Evolutionary conservation across 306 rosid species (phyloP).

Genomic region (Canavalia gladiata): DNA sequence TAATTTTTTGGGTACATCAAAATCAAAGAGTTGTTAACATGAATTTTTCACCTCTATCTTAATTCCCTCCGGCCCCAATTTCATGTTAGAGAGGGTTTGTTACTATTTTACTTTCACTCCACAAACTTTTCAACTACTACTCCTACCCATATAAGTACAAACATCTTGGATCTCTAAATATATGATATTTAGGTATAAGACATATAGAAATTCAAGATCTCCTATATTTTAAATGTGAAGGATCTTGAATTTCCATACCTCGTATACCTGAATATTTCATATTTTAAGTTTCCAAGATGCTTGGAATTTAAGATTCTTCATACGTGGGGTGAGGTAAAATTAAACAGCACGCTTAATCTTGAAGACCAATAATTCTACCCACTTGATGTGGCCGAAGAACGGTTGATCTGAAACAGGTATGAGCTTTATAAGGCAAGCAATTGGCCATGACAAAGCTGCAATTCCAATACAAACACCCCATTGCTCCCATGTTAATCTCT

Average conservation of each 20-base stretch:
- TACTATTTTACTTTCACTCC: background rate
- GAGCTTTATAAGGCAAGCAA: constrained; percentile 73
- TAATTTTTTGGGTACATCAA: constrained; percentile 13
- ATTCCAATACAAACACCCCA: constrained; percentile 68
- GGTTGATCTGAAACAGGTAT: constrained; percentile 71
- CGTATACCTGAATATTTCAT: constrained; percentile 28
- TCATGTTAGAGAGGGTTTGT: background rate
- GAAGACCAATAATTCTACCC: constrained; percentile 24
- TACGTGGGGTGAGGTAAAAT: background rate
- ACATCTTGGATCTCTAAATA: constrained; percentile 17
- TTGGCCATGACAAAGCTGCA: constrained; percentile 86
- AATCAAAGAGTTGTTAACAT: background rate
- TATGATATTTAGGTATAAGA: background rate
- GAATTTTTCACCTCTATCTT: constrained; percentile 1
- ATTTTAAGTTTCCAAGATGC: constrained; percentile 11
- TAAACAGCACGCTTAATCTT: constrained; percentile 40
- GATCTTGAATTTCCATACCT: constrained; percentile 39
- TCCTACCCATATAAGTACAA: background rate
- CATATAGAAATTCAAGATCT: constrained; percentile 45
- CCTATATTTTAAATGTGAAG: background rate
- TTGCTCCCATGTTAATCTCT: constrained; percentile 66
- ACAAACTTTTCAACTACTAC: background rate
- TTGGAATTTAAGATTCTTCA: background rate
- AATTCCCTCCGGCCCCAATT: background rate
- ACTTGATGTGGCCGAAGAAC: constrained; percentile 51